These are phyloP conservation scores for Aphanomyces euteiches DNA, from an alignment of 352 stramenopile genomes.

Conservation along the genomic window DNA sequence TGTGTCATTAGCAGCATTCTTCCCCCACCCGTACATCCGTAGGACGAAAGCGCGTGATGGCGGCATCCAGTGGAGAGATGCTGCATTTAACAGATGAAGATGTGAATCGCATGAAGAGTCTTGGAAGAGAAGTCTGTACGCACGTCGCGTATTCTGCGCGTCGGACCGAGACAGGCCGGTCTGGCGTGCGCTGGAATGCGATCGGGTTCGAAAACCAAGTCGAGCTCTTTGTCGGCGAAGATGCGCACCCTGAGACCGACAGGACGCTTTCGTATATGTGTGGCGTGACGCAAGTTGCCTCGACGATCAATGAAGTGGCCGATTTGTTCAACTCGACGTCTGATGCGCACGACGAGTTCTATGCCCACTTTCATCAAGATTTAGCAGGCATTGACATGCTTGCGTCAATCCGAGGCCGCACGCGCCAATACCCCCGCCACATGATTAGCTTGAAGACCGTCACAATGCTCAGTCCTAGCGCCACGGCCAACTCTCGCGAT, in stretches of 20 bases:
- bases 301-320: conserved; percentile 73
- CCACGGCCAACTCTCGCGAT: conserved; percentile 66
- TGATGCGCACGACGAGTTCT: conserved; percentile 36
- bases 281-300: conserved; percentile 63
- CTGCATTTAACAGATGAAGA: conserved; percentile 65
- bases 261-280: conserved; percentile 37
- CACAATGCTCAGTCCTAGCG: conserved; percentile 64
- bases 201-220: conserved; percentile 62
- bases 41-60: too few relatives aligned
- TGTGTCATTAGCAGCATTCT: too few relatives aligned
- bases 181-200: conserved; percentile 70
- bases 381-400: conserved; percentile 72
- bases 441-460: conserved; percentile 80
- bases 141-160: conserved; percentile 81
- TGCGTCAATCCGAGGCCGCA: conserved; percentile 53
- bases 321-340: conserved; percentile 65
- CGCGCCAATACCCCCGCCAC: conserved; percentile 70
- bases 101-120: conserved; percentile 58
- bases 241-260: conserved; percentile 3
- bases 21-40: too few relatives aligned
- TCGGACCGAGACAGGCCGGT: conserved; percentile 41
- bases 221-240: conserved; percentile 65
- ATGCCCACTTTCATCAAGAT: conserved; percentile 36
- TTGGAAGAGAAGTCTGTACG: conserved; percentile 78
- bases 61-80: background rate